Conservation (phyloP, 495 filamentous ascomycete genomes). For the Massariosphaeria phaeospora region DNA sequence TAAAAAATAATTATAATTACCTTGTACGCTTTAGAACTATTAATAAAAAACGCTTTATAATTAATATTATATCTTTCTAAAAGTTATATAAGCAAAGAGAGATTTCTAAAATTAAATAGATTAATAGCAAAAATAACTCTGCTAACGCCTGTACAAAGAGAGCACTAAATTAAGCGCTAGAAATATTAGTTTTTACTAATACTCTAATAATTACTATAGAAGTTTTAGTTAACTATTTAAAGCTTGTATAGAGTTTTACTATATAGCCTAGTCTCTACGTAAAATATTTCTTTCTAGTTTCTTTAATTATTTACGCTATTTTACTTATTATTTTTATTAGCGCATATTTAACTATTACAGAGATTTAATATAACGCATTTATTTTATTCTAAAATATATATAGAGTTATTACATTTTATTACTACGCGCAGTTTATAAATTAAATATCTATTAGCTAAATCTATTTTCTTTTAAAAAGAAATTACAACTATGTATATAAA, state of each 20-base stretch:
- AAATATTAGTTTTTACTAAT: neutral
- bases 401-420: no score
- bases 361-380: no score
- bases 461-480: no score
- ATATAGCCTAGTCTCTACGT: no score
- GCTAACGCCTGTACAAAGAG: neutral
- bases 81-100: neutral
- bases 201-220: neutral
- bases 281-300: no score
- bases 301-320: no score
- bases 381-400: no score
- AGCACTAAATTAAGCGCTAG: neutral
- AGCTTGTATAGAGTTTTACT: neutral
- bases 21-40: neutral
- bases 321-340: no score
- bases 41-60: neutral
- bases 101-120: neutral
- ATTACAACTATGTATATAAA: no score
- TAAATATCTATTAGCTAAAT: no score
- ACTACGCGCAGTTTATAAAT: no score
- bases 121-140: neutral
- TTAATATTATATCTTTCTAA: conserved; percentile 2
- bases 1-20: neutral
- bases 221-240: neutral
- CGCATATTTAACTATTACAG: no score